Percentiles rank a stretch among this genome's conserved stretches.
Conservation (phyloP, 495 filamentous ascomycete genomes). For the Hypoxylon lienhwacheense region DNA sequence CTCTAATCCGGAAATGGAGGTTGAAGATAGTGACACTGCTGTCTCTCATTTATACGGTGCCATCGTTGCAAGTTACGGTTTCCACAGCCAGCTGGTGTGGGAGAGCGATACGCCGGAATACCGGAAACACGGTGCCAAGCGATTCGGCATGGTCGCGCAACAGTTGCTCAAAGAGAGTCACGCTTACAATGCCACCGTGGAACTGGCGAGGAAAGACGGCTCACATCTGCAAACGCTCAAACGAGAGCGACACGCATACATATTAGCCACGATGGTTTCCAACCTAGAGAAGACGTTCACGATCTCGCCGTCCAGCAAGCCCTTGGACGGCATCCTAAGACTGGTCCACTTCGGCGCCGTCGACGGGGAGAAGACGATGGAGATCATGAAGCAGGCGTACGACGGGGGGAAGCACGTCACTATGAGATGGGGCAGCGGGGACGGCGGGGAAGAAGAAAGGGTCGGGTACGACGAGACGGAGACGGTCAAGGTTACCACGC, state of each 20-base stretch:
- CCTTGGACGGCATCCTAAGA: constrained; percentile 66
- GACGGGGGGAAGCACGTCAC: constrained; percentile 69
- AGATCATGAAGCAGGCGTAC: constrained; percentile 76
- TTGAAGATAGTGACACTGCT: constrained; percentile 6
- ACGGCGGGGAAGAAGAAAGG: constrained; percentile 32
- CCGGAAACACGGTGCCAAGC: constrained; percentile 68
- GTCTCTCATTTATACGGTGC: constrained; percentile 62
- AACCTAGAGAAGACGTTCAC: constrained; percentile 78
- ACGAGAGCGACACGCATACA: constrained; percentile 57
- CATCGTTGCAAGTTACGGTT: constrained; percentile 83
- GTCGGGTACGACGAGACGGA: constrained; percentile 70
- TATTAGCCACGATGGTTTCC: constrained; percentile 72
- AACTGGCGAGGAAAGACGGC: constrained; percentile 27
- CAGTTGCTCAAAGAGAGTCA: constrained; percentile 70
- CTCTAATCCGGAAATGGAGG: constrained; percentile 11
- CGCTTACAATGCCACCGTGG: constrained; percentile 64
- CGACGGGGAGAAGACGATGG: constrained; percentile 64
- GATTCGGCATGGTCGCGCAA: constrained; percentile 81
- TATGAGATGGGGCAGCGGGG: constrained; percentile 42
- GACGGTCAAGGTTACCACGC: constrained; percentile 64
- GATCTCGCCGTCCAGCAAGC: constrained; percentile 70
- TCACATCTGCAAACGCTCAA: constrained; percentile 39
- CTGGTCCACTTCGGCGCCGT: constrained; percentile 74
- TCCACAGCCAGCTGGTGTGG: constrained; percentile 84
- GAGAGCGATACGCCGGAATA: constrained; percentile 82